A percentile compares a stretch with the other conserved stretches of the same genome.
phyloP scores from a whole-genome alignment of 2,329 filamentous ascomycete species.

The Pestalotiopsis sp. region DNA sequence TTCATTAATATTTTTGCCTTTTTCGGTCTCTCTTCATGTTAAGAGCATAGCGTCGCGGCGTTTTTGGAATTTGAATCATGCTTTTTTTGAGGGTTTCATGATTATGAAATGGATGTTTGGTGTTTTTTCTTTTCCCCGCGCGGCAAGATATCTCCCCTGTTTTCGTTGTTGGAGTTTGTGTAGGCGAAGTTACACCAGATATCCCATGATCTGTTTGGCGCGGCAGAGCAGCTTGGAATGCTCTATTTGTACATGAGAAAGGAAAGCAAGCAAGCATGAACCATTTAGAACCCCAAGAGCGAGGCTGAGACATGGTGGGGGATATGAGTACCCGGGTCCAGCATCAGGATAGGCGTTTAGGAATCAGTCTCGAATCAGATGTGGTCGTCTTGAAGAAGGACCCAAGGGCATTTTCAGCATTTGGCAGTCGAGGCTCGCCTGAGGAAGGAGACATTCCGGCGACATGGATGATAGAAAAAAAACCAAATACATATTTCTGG shows the following conservation, averaged over 20 bases:
- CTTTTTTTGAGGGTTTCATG: background rate
- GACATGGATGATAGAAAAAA: background rate
- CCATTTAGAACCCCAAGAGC: constrained; percentile 8
- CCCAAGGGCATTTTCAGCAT: constrained; percentile 7
- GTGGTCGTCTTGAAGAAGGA: background rate
- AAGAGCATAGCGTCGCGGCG: constrained; percentile 38
- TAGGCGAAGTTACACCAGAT: background rate
- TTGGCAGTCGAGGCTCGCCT: background rate
- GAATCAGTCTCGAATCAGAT: constrained; percentile 1
- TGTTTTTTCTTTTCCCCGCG: constrained; percentile 9
- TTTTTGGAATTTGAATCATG: constrained; percentile 18
- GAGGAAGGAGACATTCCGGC: constrained; percentile 1
- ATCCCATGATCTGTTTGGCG: constrained; percentile 1
- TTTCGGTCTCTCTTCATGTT: constrained; percentile 22
- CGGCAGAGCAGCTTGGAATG: background rate
- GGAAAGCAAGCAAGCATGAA: background rate
- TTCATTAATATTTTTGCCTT: constrained; percentile 10
- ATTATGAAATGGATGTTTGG: constrained; percentile 2
- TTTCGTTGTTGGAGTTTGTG: constrained; percentile 5
- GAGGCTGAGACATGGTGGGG: constrained; percentile 1
- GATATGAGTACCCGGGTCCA: background rate
- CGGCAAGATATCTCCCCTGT: constrained; percentile 14
- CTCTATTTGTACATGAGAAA: constrained; percentile 7
- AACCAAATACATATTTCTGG: background rate
- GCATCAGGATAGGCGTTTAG: constrained; percentile 15